Evolutionary conservation across 148 eudicot genomes (phyloP).

Genomic region (Gaultheria prostrata): DNA sequence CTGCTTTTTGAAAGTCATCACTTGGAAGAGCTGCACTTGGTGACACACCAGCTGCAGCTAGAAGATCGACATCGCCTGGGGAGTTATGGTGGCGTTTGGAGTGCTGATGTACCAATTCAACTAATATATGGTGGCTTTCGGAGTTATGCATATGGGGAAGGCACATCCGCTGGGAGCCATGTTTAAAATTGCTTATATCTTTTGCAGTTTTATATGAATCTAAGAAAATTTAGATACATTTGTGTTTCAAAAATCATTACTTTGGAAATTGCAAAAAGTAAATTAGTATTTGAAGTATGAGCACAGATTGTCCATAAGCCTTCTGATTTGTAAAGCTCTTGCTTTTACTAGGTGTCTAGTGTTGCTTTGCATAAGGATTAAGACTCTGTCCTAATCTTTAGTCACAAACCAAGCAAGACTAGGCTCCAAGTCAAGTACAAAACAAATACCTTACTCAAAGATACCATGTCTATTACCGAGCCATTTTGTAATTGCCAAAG

Average conservation of each 20-base stretch:
- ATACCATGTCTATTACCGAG: neutral
- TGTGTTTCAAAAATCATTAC: neutral
- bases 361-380: constrained; percentile 5
- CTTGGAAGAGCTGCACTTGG: too few species aligned
- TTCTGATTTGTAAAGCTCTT: neutral
- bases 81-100: too few species aligned
- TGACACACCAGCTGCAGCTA: too few species aligned
- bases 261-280: neutral
- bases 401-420: constrained; percentile 4
- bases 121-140: too few species aligned
- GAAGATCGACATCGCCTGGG: too few species aligned
- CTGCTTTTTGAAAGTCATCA: too few species aligned
- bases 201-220: too few species aligned
- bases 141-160: too few species aligned
- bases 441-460: neutral
- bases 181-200: too few species aligned
- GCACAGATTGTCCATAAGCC: neutral
- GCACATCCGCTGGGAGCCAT: too few species aligned
- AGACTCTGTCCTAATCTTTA: neutral
- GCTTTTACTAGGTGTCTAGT: neutral
- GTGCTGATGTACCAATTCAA: too few species aligned
- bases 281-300: neutral
- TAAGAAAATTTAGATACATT: too few species aligned
- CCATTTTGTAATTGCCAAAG: neutral
- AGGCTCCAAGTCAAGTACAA: constrained; percentile 8